Base-by-base conservation (phyloP, 2,329 filamentous ascomycete species). In the Calycina marina region DNA sequence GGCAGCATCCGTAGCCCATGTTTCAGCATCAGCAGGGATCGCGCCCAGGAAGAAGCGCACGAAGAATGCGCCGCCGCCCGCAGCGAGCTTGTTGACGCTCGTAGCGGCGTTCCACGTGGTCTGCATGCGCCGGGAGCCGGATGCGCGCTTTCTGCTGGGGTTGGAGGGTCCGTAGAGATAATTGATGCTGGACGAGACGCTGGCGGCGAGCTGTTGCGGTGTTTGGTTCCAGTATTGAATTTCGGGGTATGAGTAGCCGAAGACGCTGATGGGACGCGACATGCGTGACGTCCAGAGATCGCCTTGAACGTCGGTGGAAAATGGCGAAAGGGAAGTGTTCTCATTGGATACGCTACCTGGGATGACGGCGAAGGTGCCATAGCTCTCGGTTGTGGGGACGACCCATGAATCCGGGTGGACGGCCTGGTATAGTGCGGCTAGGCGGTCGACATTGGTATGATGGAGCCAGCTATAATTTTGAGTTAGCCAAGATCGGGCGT, bases 151-250 rank as follows among this genome's bases (percentile, higher is more conserved):
- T 28, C 28, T 5, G 17, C 12, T n/a, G 34, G 36, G 2, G 28
- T 28, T 15, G 16, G 34, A 1, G 40, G 38, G 18, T 43, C 40
- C 25, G 42, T 65, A 66, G 48, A 85, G 52, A 1, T 54, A 60
- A 36, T 69, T 62, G 9, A 80, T 65, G 5, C 72, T 66, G 0
- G 69, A 64, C 22, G 70, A 65, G 18, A 83, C 60, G 43, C 77
- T 76, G 36, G 66, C 65, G 18, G 64, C 61, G 27, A 83, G 14
- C 22, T 74, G 61, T 9, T 31, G 31, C 8, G 40, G 31, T 10
- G 64, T 64, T 53, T 72, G 69, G 16, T 59, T 63, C 40, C 70
- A 68, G 44, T 56, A 51, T 35, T 50, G 38, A 16, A 63, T 48
- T 16, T 45, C 47, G 4, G 44, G 40, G 34, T 50, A 49, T 1